Evolutionary conservation across 495 filamentous ascomycete species (phyloP), one percentile per base, ranked within the genome.

Genomic region (Bombardia bombarda): DNA sequence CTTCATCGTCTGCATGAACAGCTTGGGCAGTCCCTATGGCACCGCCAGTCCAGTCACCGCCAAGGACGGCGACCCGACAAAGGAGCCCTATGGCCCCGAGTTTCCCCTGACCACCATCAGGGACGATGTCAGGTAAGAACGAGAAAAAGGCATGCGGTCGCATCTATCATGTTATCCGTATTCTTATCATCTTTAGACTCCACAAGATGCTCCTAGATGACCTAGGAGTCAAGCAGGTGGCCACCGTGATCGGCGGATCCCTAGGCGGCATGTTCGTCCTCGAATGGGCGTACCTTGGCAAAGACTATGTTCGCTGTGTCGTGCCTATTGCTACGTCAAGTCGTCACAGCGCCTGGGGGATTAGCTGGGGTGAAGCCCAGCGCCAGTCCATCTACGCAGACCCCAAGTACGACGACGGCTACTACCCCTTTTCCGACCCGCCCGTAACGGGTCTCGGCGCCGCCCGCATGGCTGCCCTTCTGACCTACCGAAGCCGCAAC

Each of bases 321-420:
- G 84, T 97, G 21, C 87, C 92, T 3, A 93, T 98, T 51, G 92
- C 92, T 20, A 97, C 92, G 16, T 96, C 90, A 4, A 86, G 87
- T 38, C 79, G 87, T 9, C 92, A 97, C 57, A 95, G 89, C 47
- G 92, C 92, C n/a, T 98, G 92, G 92, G 87, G 92, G 31, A 98
- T 98, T 53, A 95, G 88, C 63, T 97, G 92, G 92, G 90, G 92
- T 32, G 92, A 98, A 63, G 90, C 92, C 18, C 92, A 98, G 66
- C 70, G 92, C 39, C 92, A 98, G 64, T 93, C 87, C 71, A 98
- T 98, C 58, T 98, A 96, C 65, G 87, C 86, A 47, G 92, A 98
- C 55, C 92, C 92, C 17, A 96, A 95, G 66, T 98, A 98, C 61
- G 87, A 95, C 39, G 87, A 97, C 60, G 92, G 92, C 7, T 98